Percentiles rank a stretch among this genome's conserved stretches.
Evolutionary conservation across 371 early-diverging fungal genomes (phyloP).

Genomic region (Mucor indicus): DNA sequence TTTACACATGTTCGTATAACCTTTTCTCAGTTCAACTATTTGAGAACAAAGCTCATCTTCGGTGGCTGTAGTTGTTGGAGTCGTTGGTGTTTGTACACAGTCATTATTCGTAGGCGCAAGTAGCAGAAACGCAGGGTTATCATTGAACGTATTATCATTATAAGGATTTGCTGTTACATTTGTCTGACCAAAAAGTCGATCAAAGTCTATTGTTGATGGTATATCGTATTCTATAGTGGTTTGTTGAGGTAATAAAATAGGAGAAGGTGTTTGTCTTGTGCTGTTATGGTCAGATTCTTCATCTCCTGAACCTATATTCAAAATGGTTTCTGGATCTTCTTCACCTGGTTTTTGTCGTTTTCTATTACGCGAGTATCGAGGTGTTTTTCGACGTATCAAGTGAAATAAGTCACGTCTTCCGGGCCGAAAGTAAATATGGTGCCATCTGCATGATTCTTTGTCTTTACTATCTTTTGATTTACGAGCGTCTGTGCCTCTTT

Average conservation of each 20-base stretch:
- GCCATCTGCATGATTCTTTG: conserved; percentile 45
- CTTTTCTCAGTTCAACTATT: conserved; percentile 3
- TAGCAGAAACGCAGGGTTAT: too few species aligned
- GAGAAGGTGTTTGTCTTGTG: too few species aligned
- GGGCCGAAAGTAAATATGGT: conserved; percentile 43
- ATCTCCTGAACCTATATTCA: conserved; percentile 11
- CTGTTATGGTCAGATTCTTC: conserved; percentile 8
- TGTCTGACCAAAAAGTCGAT: too few species aligned
- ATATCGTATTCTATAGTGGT: too few species aligned
- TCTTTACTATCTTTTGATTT: conserved; percentile 48
- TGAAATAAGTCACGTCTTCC: conserved; percentile 38
- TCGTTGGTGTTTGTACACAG: too few species aligned
- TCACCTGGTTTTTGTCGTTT: conserved; percentile 16
- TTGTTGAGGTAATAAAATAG: too few species aligned
- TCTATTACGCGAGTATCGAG: conserved; percentile 27
- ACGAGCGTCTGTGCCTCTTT: conserved; percentile 49
- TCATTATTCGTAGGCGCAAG: too few species aligned
- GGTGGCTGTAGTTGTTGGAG: too few species aligned
- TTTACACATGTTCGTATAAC: conserved; percentile 11
- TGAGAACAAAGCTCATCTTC: conserved; percentile 15
- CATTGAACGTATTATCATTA: too few species aligned
- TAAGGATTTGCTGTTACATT: too few species aligned
- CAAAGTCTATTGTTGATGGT: too few species aligned
- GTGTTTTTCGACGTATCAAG: conserved; percentile 40
- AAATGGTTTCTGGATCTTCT: conserved; percentile 17